phyloP scores from a whole-genome alignment of 2,329 filamentous ascomycete genomes.

The Ceratocystis smalleyi region DNA sequence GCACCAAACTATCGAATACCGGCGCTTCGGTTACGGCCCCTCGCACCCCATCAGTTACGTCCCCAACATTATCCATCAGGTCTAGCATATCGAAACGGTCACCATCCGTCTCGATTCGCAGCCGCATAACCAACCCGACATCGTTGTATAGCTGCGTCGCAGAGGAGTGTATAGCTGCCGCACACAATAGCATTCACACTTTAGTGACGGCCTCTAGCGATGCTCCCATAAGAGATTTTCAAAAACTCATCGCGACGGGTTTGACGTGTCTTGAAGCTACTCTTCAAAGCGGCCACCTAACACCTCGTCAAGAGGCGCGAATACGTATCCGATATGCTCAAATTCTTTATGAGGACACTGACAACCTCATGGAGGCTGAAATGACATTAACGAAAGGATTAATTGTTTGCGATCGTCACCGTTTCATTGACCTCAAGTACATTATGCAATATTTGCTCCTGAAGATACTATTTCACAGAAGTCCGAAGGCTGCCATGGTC shows the following conservation, averaged over 20 bases:
- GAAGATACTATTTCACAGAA: constrained; percentile 54
- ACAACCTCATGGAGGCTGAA: constrained; percentile 59
- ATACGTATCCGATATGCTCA: constrained; percentile 56
- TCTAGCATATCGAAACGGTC: constrained; percentile 30
- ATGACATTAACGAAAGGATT: constrained; percentile 57
- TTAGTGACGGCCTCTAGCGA: constrained; percentile 36
- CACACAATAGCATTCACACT: constrained; percentile 33
- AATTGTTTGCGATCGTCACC: constrained; percentile 45
- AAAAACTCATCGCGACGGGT: constrained; percentile 55
- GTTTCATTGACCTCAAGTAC: constrained; percentile 51
- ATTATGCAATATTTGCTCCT: constrained; percentile 60
- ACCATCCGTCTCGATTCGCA: constrained; percentile 28
- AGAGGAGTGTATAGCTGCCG: constrained; percentile 58
- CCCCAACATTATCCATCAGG: constrained; percentile 27
- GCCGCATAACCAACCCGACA: constrained; percentile 34
- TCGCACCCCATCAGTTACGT: constrained; percentile 27
- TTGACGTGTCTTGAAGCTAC: constrained; percentile 57
- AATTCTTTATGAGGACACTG: constrained; percentile 58
- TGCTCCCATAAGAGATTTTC: constrained; percentile 39
- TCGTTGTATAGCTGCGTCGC: constrained; percentile 54
- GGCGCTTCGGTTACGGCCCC: background rate
- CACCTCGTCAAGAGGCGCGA: constrained; percentile 52
- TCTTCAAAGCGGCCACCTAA: constrained; percentile 43
- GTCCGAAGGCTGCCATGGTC: constrained; percentile 57
- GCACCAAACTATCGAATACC: constrained; percentile 26